Conservation (phyloP, 768 basidiomycete genomes). For the Rhizopogon salebrosus region DNA sequence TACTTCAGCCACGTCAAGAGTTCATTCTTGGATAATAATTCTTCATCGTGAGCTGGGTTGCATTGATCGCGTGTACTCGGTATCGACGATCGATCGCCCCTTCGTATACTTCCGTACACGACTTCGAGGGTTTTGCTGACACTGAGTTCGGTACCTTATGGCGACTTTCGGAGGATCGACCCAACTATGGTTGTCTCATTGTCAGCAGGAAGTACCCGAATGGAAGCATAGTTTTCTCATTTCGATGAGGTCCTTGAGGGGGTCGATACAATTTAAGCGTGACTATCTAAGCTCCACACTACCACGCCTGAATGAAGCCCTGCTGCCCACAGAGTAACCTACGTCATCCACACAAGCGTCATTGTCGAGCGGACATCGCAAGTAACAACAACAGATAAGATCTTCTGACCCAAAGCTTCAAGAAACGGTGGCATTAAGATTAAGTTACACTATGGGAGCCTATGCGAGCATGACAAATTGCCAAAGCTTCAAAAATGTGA, state of each 20-base stretch:
- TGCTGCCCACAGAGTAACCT: neutral
- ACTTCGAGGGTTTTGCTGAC: no score
- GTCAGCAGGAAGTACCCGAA: neutral
- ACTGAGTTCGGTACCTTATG: neutral
- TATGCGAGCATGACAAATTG: neutral
- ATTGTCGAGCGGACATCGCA: neutral
- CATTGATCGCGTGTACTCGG: neutral
- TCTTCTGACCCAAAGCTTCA: neutral
- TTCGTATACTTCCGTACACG: no score
- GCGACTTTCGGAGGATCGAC: neutral
- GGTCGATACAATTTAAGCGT: neutral
- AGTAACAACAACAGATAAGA: no score
- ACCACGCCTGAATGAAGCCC: neutral
- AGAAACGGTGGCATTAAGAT: neutral
- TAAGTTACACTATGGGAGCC: neutral
- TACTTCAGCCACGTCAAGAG: slow-evolving; percentile 1
- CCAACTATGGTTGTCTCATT: neutral
- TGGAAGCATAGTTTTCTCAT: neutral
- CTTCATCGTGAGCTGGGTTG: neutral
- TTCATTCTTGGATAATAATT: neutral
- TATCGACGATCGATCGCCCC: neutral
- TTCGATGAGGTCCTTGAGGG: neutral
- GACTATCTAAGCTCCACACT: neutral
- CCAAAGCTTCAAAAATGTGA: neutral
- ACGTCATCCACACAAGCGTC: neutral